Evolutionary conservation across 306 rosid species (phyloP).

Genomic region (Begonia loranthoides): DNA sequence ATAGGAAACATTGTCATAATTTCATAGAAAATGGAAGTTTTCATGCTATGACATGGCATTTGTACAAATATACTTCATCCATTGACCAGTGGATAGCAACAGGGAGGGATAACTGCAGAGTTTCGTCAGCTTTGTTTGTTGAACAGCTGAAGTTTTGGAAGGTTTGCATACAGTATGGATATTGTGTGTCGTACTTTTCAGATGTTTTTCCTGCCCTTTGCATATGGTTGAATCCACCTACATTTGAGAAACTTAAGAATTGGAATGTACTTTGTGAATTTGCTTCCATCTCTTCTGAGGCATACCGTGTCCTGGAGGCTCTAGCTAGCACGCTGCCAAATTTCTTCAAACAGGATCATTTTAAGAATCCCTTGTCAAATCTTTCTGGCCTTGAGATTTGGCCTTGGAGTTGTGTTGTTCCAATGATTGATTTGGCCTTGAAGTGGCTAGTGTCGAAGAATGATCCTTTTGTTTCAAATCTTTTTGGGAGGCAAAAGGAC

Average conservation of each 20-base stretch:
- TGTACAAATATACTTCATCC: conserved; percentile 49
- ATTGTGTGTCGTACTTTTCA: conserved; percentile 55
- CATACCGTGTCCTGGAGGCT: conserved; percentile 73
- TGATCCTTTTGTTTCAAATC: conserved; percentile 36
- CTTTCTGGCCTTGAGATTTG: conserved; percentile 40
- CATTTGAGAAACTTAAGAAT: conserved; percentile 44
- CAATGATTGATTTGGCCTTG: conserved; percentile 75
- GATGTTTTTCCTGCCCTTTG: conserved; percentile 67
- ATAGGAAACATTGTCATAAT: conserved; percentile 39
- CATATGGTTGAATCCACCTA: conserved; percentile 74
- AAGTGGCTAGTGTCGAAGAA: conserved; percentile 64
- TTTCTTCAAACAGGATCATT: conserved; percentile 40
- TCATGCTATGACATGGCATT: conserved; percentile 60
- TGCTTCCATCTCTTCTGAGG: conserved; percentile 57
- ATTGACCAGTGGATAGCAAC: conserved; percentile 64
- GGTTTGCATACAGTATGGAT: conserved; percentile 86
- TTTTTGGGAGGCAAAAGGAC: conserved; percentile 32
- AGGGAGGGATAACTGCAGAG: conserved; percentile 63
- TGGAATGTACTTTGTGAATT: conserved; percentile 42
- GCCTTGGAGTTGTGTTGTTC: conserved; percentile 88
- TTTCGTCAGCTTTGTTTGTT: conserved; percentile 60
- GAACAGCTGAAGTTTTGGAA: conserved; percentile 85
- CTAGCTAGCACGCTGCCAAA: conserved; percentile 72
- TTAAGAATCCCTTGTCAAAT: conserved; percentile 21
- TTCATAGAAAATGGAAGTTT: conserved; percentile 60